Base-by-base conservation (phyloP, 805 yeast species). In the Cyberlindnera euphorbiae region DNA sequence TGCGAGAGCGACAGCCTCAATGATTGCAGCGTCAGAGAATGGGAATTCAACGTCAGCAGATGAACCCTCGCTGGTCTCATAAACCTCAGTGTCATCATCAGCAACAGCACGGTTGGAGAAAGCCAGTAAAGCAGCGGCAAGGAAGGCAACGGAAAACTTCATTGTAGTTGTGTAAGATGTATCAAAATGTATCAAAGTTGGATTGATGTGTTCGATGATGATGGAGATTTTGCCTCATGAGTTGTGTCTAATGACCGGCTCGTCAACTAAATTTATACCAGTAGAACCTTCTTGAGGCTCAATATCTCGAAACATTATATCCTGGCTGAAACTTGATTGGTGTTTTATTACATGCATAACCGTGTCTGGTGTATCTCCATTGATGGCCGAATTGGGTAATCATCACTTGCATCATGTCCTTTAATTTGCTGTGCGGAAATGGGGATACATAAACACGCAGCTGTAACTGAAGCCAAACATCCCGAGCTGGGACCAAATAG, bases 1-100 rank as follows among this genome's bases (percentile, higher is more conserved):
- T 29, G 41, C 45, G 30, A 49, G 47, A 26, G 42, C 40, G 30
- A 44, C 42, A 15, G 51, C 55, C 35, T 50, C 56, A 21, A 52
- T 45, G 42, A 52, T 45, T 16, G 55, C 55, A 38, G 37, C 49
- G 11, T 47, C 49, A 23, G 55, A 46, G 40, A 52, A 52, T 35
- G 56, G 56, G 42, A 52, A 50, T 30, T 48, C 53, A 19, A 43
- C 49, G 33, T 45, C 50, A 11, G 33, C 17, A 10, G 49, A 23
- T 13, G 46, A 32, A 8, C 41, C 42, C 26, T 32, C 38, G 16
- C 24, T 25, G 12, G 36, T 23, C 25, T 42, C 48, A 17, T 19
- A 19, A 7, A 19, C 9, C 22, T 15, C 11, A 17, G 31, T 14
- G 17, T 23, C 38, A 13, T 32, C 48, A 13, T 32, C 48, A 33